Evolutionary conservation across 192 early-diverging fungal genomes (phyloP), one percentile per base, ranked within the genome.

Genomic region (Coemansia sp.): DNA sequence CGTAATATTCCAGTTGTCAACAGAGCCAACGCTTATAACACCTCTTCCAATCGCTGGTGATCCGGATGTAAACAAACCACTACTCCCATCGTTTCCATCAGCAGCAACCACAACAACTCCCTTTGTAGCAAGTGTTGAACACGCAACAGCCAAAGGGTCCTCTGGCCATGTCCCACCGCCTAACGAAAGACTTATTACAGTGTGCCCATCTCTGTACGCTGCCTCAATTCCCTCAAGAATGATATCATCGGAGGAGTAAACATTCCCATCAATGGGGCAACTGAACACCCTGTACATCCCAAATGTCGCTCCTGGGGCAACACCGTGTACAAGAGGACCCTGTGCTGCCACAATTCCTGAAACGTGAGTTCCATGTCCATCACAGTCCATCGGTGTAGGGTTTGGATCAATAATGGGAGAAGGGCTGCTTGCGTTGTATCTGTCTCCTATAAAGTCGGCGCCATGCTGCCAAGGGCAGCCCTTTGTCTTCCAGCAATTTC

Each of bases 1-100:
- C 10, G 72, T 77, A 57, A 76, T 68, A 43, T 75, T 70, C 61
- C 77, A 63, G 40, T 74, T 78, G 42, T 81, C 87, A 9, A 88
- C 63, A 43, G 86, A 83, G 16, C 84, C 89, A 41, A 92, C 86
- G 21, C 81, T 79, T 9, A 90, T 57, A 43, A 85, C 87, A 56
- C 85, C 66, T 37, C 64, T 61, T 0, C 83, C 85, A 16, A 86
- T 54, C 1, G 83, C 81, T 15, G 87, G 87, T 5, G 83, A 71
- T 8, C 83, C 74, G 6, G 84, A 77, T 56, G 83, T 81, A 64
- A 77, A 90, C 10, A 89, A 37, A 11, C 89, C 89, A 52, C 71
- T 75, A 50, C 65, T 53, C 32, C 92, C 93, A 44, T 87, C 84
- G 79, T 95, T 95, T 9, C 94, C 94, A 58, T 85, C 83, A 15